Conservation (phyloP, 305 asterid genomes). For the Andrographis paniculata region DNA sequence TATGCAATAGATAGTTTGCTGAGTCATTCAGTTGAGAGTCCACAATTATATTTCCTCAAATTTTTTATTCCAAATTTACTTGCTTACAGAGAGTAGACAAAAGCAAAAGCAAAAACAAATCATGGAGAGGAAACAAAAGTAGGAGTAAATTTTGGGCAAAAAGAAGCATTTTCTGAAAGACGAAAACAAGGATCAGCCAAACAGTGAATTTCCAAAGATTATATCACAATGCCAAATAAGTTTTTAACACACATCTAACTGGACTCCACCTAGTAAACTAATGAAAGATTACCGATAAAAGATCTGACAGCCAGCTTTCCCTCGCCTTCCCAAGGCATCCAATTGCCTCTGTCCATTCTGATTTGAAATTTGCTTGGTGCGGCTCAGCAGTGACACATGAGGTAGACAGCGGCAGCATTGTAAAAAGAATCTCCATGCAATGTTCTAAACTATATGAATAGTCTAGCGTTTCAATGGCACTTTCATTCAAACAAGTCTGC, state of each 20-base stretch:
- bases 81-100: too few relatives aligned
- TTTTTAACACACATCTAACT: background rate
- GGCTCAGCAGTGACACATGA: conserved; percentile 25
- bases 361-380: conserved; percentile 22
- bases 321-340: conserved; percentile 75
- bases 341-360: conserved; percentile 84
- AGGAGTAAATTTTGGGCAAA: too few relatives aligned
- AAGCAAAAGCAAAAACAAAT: too few relatives aligned
- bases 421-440: conserved; percentile 71
- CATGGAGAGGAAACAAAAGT: too few relatives aligned
- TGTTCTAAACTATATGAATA: conserved; percentile 45
- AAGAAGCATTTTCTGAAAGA: too few relatives aligned
- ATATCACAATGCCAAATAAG: too few relatives aligned
- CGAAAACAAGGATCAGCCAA: too few relatives aligned
- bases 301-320: conserved; percentile 56
- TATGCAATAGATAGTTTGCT: background rate
- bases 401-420: conserved; percentile 42
- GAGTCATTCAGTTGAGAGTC: too few relatives aligned
- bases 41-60: too few relatives aligned
- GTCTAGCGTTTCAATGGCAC: conserved; percentile 39
- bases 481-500: conserved; percentile 45
- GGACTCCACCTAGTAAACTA: conserved; percentile 4
- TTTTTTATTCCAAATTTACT: too few relatives aligned
- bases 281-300: conserved; percentile 51
- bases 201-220: too few relatives aligned